Percentiles rank a stretch among this genome's conserved stretches.
These are phyloP conservation scores for Saccharomyces hybrid DNA, from an alignment of 1,139 yeast species.

Conservation along the genomic window DNA sequence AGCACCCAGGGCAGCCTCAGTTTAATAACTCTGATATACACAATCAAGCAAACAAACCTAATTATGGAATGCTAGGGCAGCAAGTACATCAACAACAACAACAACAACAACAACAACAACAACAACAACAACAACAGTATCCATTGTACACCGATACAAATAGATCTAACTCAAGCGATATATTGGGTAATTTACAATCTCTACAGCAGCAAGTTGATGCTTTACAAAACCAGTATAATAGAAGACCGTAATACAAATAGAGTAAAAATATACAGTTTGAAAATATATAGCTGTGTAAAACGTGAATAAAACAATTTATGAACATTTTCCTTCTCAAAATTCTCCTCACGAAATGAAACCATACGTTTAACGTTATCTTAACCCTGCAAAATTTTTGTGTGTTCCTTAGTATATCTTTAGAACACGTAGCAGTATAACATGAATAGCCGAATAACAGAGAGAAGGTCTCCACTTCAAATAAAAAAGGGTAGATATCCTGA, in stretches of 20 bases:
- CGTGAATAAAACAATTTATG: too few species aligned
- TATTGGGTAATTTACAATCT: slow-evolving; percentile 53
- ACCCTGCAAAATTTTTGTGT: too few species aligned
- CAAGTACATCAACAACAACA: slow-evolving; percentile 3
- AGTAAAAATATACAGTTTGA: neutral
- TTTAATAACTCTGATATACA: slow-evolving; percentile 12
- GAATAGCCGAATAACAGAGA: too few species aligned
- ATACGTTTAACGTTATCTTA: too few species aligned
- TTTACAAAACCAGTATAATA: slow-evolving; percentile 26
- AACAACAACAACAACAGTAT: slow-evolving; percentile 9
- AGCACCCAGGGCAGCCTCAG: slow-evolving; percentile 10
- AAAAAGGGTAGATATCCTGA: too few species aligned
- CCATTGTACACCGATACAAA: slow-evolving; percentile 2
- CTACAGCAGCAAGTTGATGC: slow-evolving; percentile 59
- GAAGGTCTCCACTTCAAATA: too few species aligned
- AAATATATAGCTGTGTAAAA: neutral
- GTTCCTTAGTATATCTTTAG: too few species aligned
- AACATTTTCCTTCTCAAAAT: too few species aligned
- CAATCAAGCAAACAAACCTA: slow-evolving; percentile 3
- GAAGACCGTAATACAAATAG: slow-evolving; percentile 4
- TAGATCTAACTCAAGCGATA: slow-evolving; percentile 29
- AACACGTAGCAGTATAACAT: too few species aligned
- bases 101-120: slow-evolving; percentile 8
- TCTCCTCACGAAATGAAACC: too few species aligned
- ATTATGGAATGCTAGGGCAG: slow-evolving; percentile 3